These are phyloP conservation scores for Candida koratica DNA, from an alignment of 805 yeast species.

Conservation along the genomic window DNA sequence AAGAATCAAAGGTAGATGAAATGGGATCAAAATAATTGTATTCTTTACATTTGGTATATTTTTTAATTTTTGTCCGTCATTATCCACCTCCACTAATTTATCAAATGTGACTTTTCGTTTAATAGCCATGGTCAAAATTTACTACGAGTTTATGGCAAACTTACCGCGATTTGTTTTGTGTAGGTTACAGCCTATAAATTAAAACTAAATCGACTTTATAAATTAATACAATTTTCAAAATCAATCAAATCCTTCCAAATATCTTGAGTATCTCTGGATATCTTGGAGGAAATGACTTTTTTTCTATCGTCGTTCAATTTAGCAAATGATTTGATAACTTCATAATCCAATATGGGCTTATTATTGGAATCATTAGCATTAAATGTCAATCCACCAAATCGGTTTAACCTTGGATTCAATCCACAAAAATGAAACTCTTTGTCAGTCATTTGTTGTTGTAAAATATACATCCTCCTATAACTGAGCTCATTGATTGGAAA, in stretches of 20 bases:
- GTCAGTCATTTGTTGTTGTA: conserved; percentile 84
- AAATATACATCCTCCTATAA: conserved; percentile 75
- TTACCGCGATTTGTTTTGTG: too few relatives aligned
- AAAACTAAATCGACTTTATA: conserved; percentile 2
- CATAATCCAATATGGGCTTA: conserved; percentile 65
- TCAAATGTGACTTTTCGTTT: conserved; percentile 16
- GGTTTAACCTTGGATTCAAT: conserved; percentile 70
- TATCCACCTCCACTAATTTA: conserved; percentile 9
- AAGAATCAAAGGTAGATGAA: conserved; percentile 26
- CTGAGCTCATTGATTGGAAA: conserved; percentile 70
- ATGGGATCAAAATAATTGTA: conserved; percentile 21
- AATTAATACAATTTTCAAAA: conserved; percentile 38
- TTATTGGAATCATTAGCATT: conserved; percentile 36
- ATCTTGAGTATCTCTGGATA: conserved; percentile 54
- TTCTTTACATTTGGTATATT: conserved; percentile 10
- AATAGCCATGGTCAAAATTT: too few relatives aligned
- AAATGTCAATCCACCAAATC: conserved; percentile 43
- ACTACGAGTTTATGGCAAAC: too few relatives aligned
- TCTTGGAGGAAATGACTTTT: conserved; percentile 49
- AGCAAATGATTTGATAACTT: conserved; percentile 51
- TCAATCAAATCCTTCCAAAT: conserved; percentile 66
- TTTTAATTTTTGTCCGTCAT: conserved; percentile 1
- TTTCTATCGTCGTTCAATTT: conserved; percentile 56
- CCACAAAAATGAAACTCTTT: conserved; percentile 73
- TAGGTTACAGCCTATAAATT: too few relatives aligned